Evolutionary conservation across 208 protist species (phyloP).

Genomic region (Acanthamoeba sp.): DNA sequence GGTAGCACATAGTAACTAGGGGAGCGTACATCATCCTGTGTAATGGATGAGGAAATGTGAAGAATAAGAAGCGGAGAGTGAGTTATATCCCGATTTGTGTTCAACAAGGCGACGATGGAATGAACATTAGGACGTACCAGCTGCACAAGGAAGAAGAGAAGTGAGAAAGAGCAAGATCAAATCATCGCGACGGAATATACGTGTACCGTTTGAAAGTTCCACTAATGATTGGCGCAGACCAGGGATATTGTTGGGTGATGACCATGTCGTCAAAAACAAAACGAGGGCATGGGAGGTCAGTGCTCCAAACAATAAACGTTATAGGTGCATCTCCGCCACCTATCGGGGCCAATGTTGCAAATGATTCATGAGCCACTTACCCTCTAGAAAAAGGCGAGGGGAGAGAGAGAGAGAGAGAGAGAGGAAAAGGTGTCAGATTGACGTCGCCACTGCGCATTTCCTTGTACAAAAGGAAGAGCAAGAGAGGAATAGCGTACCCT

Average conservation of each 20-base stretch:
- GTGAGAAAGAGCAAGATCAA: not conserved
- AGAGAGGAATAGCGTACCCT: not conserved
- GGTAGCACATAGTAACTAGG: not conserved
- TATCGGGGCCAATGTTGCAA: no score
- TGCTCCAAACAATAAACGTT: no score
- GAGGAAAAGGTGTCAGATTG: no score
- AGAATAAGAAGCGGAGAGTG: not conserved
- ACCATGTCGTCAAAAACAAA: no score
- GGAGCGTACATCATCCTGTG: slow-evolving; percentile 24
- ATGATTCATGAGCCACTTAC: no score
- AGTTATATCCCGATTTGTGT: not conserved
- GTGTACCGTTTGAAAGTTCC: slow-evolving; percentile 51
- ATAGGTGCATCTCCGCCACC: no score
- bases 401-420: not conserved
- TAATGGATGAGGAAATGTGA: not conserved
- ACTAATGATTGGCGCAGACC: no score
- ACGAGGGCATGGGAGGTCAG: no score
- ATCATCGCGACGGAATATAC: no score
- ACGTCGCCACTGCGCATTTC: not conserved
- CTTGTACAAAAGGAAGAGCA: not conserved
- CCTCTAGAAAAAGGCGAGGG: no score
- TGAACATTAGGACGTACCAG: not conserved
- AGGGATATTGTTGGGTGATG: no score
- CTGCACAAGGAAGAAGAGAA: not conserved
- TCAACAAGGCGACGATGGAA: not conserved